These are phyloP conservation scores for Akanthomyces uredinophilus DNA, from an alignment of 2,329 filamentous ascomycete species.

Conservation along the genomic window DNA sequence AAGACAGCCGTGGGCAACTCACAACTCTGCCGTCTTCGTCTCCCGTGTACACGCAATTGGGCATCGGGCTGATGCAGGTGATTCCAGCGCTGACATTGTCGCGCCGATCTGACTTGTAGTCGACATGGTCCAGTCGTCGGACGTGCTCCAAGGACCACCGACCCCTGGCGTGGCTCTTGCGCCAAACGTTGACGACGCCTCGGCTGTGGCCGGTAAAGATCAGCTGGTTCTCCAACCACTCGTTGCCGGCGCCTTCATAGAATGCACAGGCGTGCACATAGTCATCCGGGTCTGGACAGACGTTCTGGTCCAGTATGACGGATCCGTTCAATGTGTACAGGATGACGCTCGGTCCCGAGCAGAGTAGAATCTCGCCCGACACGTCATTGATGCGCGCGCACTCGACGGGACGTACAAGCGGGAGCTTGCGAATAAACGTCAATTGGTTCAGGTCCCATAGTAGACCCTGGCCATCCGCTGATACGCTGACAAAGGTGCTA, in stretches of 20 bases:
- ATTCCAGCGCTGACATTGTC: constrained; percentile 63
- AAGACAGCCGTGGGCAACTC: constrained; percentile 20
- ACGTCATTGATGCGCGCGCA: constrained; percentile 86
- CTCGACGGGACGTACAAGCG: constrained; percentile 53
- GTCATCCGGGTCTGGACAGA: constrained; percentile 68
- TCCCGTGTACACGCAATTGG: constrained; percentile 81
- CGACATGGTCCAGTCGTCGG: constrained; percentile 75
- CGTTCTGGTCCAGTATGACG: constrained; percentile 72
- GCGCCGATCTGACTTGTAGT: constrained; percentile 56
- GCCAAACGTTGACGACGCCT: constrained; percentile 78
- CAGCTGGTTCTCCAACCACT: constrained; percentile 83
- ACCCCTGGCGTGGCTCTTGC: constrained; percentile 49
- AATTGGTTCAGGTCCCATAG: constrained; percentile 93
- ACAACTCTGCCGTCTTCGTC: constrained; percentile 92
- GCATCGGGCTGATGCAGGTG: constrained; percentile 79
- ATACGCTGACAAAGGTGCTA: constrained; percentile 80
- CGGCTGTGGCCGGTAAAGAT: constrained; percentile 83
- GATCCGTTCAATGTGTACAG: constrained; percentile 88
- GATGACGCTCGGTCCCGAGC: constrained; percentile 66
- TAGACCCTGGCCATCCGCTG: constrained; percentile 74
- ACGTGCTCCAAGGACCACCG: constrained; percentile 74
- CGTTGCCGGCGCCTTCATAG: constrained; percentile 84
- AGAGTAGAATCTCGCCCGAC: constrained; percentile 83
- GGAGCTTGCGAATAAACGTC: constrained; percentile 75
- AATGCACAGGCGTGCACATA: constrained; percentile 78